Evolutionary conservation across 2,329 filamentous ascomycete genomes (phyloP).

Genomic region (Sporothrix mexicana): DNA sequence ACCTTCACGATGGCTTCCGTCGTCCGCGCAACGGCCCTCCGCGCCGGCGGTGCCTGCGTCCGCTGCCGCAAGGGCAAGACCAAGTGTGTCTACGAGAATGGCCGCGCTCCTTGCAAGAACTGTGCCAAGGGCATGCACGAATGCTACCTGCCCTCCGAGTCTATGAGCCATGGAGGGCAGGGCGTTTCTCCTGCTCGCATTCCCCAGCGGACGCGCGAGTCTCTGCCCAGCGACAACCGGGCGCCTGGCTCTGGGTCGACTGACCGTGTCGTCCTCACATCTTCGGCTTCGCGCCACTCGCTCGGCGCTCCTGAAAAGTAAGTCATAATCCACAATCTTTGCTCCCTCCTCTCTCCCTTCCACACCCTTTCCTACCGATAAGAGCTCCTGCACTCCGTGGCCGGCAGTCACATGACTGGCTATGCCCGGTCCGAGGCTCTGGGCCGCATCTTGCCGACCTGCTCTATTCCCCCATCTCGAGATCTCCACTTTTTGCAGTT

Average conservation of each 20-base stretch:
- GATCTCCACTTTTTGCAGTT: constrained; percentile 8
- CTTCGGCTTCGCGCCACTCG: constrained; percentile 55
- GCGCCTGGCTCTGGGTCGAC: constrained; percentile 51
- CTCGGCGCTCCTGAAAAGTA: constrained; percentile 61
- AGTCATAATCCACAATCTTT: constrained; percentile 45
- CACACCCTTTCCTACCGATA: background rate
- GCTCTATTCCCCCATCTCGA: background rate
- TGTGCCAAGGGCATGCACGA: constrained; percentile 69
- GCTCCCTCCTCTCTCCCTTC: constrained; percentile 14
- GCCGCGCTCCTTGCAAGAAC: constrained; percentile 67
- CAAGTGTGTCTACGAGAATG: constrained; percentile 68
- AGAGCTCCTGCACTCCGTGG: background rate
- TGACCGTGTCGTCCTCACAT: constrained; percentile 53
- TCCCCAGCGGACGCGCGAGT: constrained; percentile 60
- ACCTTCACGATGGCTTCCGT: constrained; percentile 51
- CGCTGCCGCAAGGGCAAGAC: constrained; percentile 69
- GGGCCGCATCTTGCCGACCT: background rate
- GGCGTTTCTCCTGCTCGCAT: constrained; percentile 63
- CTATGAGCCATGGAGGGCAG: constrained; percentile 62
- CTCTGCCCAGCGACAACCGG: constrained; percentile 57
- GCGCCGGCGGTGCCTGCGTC: constrained; percentile 66
- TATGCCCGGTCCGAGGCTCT: background rate
- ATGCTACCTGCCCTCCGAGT: constrained; percentile 66
- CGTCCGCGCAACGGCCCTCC: constrained; percentile 63
- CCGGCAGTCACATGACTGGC: background rate